These are phyloP conservation scores for Leptographium lundbergii DNA, from an alignment of 2,329 filamentous ascomycete species.

Conservation along the genomic window DNA sequence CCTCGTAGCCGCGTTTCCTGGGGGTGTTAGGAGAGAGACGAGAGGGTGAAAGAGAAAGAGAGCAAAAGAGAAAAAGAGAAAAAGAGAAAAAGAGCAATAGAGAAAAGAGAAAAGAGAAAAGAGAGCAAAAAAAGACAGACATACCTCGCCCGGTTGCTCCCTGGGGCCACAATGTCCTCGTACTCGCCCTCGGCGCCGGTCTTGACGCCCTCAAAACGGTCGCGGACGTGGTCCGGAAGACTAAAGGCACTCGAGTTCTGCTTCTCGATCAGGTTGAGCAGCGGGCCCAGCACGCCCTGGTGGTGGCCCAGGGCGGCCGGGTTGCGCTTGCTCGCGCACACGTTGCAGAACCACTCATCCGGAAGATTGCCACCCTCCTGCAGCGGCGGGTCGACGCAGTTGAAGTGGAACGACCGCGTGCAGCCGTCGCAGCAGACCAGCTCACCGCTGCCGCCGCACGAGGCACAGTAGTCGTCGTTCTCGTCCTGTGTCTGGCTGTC, in stretches of 20 bases:
- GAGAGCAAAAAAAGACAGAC: not conserved
- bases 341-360: constrained; percentile 77
- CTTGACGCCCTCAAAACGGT: constrained; percentile 67
- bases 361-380: constrained; percentile 48
- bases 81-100: not conserved
- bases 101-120: not conserved
- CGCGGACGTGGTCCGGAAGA: constrained; percentile 58
- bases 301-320: constrained; percentile 32
- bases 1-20: constrained; percentile 41
- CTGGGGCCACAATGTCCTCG: constrained; percentile 45
- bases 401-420: constrained; percentile 77
- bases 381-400: constrained; percentile 73
- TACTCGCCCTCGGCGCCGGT: constrained; percentile 71
- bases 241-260: constrained; percentile 61
- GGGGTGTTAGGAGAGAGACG: not conserved
- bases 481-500: constrained; percentile 36
- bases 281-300: constrained; percentile 45
- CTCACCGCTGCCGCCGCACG: constrained; percentile 72
- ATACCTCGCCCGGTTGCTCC: constrained; percentile 3
- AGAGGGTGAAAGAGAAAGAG: not conserved
- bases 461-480: constrained; percentile 82
- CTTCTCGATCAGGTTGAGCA: constrained; percentile 53
- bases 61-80: not conserved
- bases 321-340: constrained; percentile 43
- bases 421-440: constrained; percentile 93